Evolutionary conservation across 2,329 filamentous ascomycete genomes (phyloP).

Genomic region (Tolypocladium endophyticum): DNA sequence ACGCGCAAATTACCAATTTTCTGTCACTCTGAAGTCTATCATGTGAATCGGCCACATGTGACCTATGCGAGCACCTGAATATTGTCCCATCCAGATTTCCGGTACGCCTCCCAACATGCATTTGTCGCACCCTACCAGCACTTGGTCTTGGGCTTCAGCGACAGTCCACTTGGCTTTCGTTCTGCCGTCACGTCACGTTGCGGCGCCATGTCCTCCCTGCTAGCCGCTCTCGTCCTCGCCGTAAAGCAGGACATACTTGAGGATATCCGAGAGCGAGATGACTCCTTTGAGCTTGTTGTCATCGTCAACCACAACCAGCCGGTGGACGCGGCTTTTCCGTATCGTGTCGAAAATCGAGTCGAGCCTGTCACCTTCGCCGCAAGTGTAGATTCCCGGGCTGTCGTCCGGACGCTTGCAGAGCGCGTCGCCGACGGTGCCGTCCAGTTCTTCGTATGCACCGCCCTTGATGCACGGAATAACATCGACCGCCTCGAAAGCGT

Average conservation of each 20-base stretch:
- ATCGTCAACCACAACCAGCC: constrained; percentile 87
- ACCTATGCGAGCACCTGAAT: neutral
- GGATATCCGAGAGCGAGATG: constrained; percentile 88
- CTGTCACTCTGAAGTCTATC: neutral
- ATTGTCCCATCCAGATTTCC: constrained; percentile 2
- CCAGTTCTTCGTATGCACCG: constrained; percentile 82
- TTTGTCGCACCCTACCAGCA: neutral
- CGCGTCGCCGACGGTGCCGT: constrained; percentile 78
- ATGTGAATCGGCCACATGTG: neutral
- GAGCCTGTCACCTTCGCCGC: constrained; percentile 79
- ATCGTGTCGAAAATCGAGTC: constrained; percentile 97
- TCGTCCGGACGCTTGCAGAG: constrained; percentile 79
- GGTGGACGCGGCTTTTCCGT: constrained; percentile 86
- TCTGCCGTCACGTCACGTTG: neutral
- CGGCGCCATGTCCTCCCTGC: neutral
- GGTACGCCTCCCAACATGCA: constrained; percentile 1
- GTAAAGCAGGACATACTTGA: constrained; percentile 84
- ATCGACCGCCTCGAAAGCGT: constrained; percentile 96
- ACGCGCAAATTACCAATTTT: neutral
- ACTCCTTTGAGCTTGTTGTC: constrained; percentile 77
- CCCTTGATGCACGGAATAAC: constrained; percentile 94
- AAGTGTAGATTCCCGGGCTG: constrained; percentile 94
- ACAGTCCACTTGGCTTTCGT: neutral
- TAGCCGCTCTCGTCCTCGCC: constrained; percentile 49
- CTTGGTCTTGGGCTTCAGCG: neutral